Conservation (phyloP, 139 green algal genomes). For the Nannochloris sp. region DNA sequence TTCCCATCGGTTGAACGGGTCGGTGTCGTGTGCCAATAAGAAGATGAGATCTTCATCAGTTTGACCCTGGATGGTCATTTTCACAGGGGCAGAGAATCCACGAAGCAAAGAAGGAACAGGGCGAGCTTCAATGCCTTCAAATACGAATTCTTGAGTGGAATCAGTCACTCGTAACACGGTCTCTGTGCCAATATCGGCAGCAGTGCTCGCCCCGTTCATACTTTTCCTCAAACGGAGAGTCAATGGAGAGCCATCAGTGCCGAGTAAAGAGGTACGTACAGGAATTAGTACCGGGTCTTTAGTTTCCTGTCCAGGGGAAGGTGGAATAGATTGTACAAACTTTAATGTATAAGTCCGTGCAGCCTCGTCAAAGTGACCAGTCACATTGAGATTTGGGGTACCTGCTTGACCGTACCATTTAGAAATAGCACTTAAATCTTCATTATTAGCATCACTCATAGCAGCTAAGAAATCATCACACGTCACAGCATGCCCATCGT, state of each 20-base stretch:
- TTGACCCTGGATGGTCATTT: conserved; percentile 67
- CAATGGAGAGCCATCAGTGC: conserved; percentile 66
- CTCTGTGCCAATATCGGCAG: conserved; percentile 28
- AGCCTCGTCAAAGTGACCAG: conserved; percentile 58
- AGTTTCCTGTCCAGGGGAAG: conserved; percentile 62
- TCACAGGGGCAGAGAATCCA: conserved; percentile 90
- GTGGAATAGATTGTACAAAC: conserved; percentile 56
- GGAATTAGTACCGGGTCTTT: conserved; percentile 82
- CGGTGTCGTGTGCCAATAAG: conserved; percentile 84
- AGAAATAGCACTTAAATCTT: conserved; percentile 63
- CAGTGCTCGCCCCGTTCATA: no score
- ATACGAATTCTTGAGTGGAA: conserved; percentile 48
- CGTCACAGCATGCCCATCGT: conserved; percentile 94
- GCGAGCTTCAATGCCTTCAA: conserved; percentile 41
- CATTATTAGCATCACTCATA: conserved; percentile 92
- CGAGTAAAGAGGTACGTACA: conserved; percentile 75
- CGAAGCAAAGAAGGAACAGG: conserved; percentile 86
- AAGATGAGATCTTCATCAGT: conserved; percentile 83
- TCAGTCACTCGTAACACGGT: conserved; percentile 57
- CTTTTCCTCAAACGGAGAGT: conserved; percentile 51
- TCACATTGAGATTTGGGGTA: conserved; percentile 72
- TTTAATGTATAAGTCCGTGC: conserved; percentile 74
- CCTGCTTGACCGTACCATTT: conserved; percentile 85
- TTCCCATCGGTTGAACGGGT: conserved; percentile 91
- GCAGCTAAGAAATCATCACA: conserved; percentile 96